Evolutionary conservation across 129 eudicot genomes (phyloP).

Genomic region (Flaveria linearis): DNA sequence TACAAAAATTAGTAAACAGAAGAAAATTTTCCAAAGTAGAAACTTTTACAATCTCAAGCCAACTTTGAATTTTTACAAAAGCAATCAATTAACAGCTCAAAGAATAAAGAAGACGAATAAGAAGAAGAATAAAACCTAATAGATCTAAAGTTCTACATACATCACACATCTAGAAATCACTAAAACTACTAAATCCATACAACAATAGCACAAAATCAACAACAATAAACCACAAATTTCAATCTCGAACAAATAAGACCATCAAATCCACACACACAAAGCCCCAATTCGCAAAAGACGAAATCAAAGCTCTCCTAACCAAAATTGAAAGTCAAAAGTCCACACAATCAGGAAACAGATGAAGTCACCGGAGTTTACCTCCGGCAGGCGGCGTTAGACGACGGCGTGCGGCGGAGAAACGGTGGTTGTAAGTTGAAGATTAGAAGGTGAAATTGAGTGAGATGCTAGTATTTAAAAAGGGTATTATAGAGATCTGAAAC

Average conservation of each 20-base stretch:
- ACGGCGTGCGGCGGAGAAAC: not conserved
- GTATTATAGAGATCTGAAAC: constrained; percentile 20
- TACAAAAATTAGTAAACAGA: not conserved
- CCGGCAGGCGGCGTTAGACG: not conserved
- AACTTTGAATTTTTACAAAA: not conserved
- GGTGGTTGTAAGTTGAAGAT: constrained; percentile 20
- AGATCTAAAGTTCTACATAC: constrained; percentile 10
- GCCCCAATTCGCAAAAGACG: constrained; percentile 6
- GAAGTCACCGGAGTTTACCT: constrained; percentile 17
- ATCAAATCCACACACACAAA: not conserved
- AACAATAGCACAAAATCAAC: not conserved
- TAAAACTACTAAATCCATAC: not conserved
- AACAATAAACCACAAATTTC: not conserved
- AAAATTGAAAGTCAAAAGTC: constrained; percentile 7
- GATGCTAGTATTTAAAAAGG: not conserved
- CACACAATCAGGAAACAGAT: not conserved
- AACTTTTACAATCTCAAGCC: constrained; percentile 9
- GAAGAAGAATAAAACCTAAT: constrained; percentile 6
- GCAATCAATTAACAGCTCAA: not conserved
- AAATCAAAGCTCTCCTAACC: not conserved
- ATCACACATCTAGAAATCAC: not conserved
- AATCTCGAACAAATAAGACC: not conserved
- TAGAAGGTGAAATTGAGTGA: not conserved
- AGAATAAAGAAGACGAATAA: not conserved
- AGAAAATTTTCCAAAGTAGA: not conserved